Evolutionary conservation across 139 green algal species (phyloP), one percentile per base, ranked within the genome.

Genomic region (Nannochloris sp.): DNA sequence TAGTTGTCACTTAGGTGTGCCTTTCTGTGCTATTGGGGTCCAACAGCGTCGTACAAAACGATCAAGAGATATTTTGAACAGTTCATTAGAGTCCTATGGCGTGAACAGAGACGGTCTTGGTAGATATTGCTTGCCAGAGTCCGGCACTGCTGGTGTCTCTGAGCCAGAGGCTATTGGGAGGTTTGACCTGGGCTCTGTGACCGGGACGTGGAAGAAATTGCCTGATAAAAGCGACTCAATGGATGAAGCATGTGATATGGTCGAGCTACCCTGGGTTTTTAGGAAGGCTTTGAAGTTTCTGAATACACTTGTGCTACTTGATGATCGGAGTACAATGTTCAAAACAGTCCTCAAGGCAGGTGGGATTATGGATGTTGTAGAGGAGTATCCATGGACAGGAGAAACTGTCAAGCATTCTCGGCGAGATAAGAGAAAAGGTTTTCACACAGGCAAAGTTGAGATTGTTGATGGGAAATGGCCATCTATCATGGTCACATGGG

Each of bases 351-450:
- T 78, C 4, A 81, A 81, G 55, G 65, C 74, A 11, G 65, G 70
- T 5, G 69, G 73, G 23, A 29, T 77, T 16, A 49, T 78, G 69
- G 74, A 79, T 27, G 56, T 79, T 48, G 34, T 73, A 2, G 73
- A 79, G 40, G 44, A 37, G 40, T 78, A 78, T 61, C 61, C 68
- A 1, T 77, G 69, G 73, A 69, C 4, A 23, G 73, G 46, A 25
- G 43, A 66, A 3, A 25, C 18, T 15, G 70, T 78, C 16, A 12
- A 19, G 24, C 74, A 81, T 57, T 37, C 50, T 8, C 43, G 69
- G 24, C 64, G 74, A 19, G 74, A 81, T 60, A 81, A 81, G 56
- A 71, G 74, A 16, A 40, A 66, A 19, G 74, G 74, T 7, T 37
- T 40, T n/a, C 74, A 81, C 61, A 53, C 16, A 1, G 74, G 8